Base-by-base conservation (phyloP, 2,329 filamentous ascomycete genomes). In the Magnaporthiopsis rhizophila region DNA sequence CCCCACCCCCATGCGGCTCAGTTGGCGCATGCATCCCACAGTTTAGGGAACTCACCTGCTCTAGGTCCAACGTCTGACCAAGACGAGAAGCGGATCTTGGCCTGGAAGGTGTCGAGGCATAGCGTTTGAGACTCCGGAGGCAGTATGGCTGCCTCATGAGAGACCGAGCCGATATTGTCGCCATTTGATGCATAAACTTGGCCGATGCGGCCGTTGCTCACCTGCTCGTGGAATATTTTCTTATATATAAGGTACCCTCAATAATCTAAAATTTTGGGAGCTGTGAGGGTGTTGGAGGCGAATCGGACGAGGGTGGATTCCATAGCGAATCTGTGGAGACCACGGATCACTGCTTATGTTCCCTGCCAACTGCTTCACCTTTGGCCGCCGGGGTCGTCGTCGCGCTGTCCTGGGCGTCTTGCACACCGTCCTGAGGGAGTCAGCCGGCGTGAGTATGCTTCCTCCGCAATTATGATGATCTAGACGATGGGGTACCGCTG, bases 1-100 rank as follows among this genome's bases (percentile, higher is more conserved):
- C n/a, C n/a, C 24, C 30, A 63, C 34, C 34, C 34, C 45, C 45
- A 13, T 24, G 45, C 45, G 45, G 45, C 45, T 53, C 45, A 53
- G n/a, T 21, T n/a, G 45, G n/a, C 13, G 45, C 45, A 24, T 53
- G 45, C 45, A 53, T 53, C n/a, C 45, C 21, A n/a, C 45, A 7
- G 21, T 8, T 24, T 6, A 6, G 45, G 18, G 30, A 3, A 75
- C 79, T 34, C 78, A 87, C 85, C 71, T 87, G 84, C 66, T 87
- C 85, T 50, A 88, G 76, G 69, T 81, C 85, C 68, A 87, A 70
- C 2, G 80, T 74, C 68, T 74, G 71, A 72, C 75, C 75, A 28
- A 81, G 73, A 62, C 76, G 75, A 45, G 72, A 71, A 24, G 45
- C 7, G 4, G 18, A 7, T 30, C 45, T 26, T 56, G 62, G 62